Base-by-base conservation (phyloP, 2,329 filamentous ascomycete genomes). In the Aspergillus thermomutatus region DNA sequence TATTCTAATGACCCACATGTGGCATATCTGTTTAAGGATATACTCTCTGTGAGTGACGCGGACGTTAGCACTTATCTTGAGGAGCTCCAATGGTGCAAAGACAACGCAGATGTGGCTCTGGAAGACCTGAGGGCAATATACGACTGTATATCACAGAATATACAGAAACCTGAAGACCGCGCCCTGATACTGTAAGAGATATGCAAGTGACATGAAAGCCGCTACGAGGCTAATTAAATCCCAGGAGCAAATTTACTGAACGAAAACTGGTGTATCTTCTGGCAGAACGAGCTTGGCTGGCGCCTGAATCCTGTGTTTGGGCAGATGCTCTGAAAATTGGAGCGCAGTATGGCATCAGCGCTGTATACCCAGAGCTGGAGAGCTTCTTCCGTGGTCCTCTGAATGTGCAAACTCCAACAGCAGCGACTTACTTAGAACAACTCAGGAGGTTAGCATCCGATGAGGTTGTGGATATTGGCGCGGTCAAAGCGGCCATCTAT, bases 31-130 rank as follows among this genome's bases (percentile, higher is more conserved):
- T 56, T 52, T 34, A 52, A 40, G 26, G 17, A 52, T 23, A n/a
- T 43, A 31, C 49, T 56, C 14, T 45, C 21, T 17, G n/a, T 56
- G 25, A 31, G 49, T 4, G 54, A 56, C n/a, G 54, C 54, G 6
- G 23, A 43, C 25, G 43, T 53, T 4, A 21, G 21, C 4, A 23
- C 21, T 9, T 43, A 21, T n/a, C n/a, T 55, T 3, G 34, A 4
- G 4, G 53, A 55, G 46, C 27, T 55, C 11, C 34, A 51, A 21
- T 19, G 21, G 48, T 14, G 28, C 28, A 34, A 34, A 34, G 28
- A 14, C 11, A 34, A 34, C 28, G 28, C 11, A 4, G 28, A 34
- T 14, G 28, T 34, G 4, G 11, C 4, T 34, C 11, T 14, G 28
- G 28, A 34, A 4, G 28, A 34, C 28, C 28, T 34, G 28, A 34